Base-by-base conservation (phyloP, 805 yeast genomes). In the Saccharomycopsis javanensis region DNA sequence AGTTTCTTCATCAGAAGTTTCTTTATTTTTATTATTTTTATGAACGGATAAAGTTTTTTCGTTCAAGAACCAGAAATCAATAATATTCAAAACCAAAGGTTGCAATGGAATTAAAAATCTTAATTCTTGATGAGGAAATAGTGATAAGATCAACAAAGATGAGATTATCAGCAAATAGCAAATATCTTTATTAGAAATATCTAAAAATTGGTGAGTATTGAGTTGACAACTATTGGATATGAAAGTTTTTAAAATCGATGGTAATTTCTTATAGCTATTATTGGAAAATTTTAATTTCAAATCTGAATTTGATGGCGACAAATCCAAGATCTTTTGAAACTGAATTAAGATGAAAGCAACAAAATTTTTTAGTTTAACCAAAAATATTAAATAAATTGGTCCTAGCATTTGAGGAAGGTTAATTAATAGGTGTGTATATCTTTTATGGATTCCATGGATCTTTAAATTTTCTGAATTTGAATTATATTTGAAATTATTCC, bases 91-190 rank as follows among this genome's bases (percentile, higher is more conserved):
- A 55, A 81, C 66, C 10, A 91, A 70, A 0, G 99, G 97, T 1
- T 86, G 72, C 20, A 85, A 66, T 0, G 99, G 98, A 0, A 83
- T 67, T 50, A 95, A 70, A 67, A 94, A 94, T 55, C 99, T 74
- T n/a, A 89, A 74, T 67, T 94, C 99, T 68, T 94, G 99, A 68
- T 94, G 99, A 15, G 95, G 96, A 23, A 89, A 76, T 0, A 81
- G 1, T 0, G 97, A 88, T 28, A 94, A 72, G 3, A 80, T 56
- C 0, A 74, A 4, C 1, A 88, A 28, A 0, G 90, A 95, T 4
- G 96, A 81, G 1, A 79, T 57, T 0, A 84, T 72, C 1, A 91
- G 69, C 38, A 82, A 69, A 60, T 81, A 78, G 1, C 91, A 83
- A 1, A 85, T 72, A 0, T 86, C 77, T 28, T 62, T 70, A 63